Evolutionary conservation across 192 early-diverging fungal species (phyloP), one percentile per base, ranked within the genome.

Genomic region (Coemansia sp.): DNA sequence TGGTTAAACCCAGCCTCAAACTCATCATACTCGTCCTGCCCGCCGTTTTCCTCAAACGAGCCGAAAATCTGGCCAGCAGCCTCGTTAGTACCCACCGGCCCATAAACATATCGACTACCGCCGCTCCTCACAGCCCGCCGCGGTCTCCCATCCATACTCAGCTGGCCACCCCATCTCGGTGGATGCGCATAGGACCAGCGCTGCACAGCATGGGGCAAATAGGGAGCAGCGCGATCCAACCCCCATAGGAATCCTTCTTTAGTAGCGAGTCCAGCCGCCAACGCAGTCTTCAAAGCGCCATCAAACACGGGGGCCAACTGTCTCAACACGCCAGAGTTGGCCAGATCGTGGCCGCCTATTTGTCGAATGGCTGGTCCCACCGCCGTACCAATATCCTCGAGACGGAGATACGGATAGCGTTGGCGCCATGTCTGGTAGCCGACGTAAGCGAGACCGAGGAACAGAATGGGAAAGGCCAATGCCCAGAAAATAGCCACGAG

Each of bases 111-210:
- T 0, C 79, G 35, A 52, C 59, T 66, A 6, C 59, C 69, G 36
- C 65, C 67, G 3, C 60, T 37, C 2, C 76, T 67, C 14, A 77
- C 56, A 8, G 23, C 41, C 3, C 64, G 42, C 10, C 78, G 56
- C 11, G 69, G 65, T 18, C 78, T 62, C 0, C 73, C 75, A 16
- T 83, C 79, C 36, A 73, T 41, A 42, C 56, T 68, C 26, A 73
- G 61, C 6, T 61, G 64, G 0, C 66, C 65, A 20, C 80, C 76
- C 80, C 80, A 76, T 18, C 76, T 61, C n/a, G 75, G 75, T 43
- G 75, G 80, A 45, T 83, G 75, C 41, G 74, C 72, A 52, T 83
- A 77, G 18, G 76, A 77, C 80, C 80, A 83, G 28, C 72, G 68
- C 62, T 83, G 80, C 8, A 83, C 45, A 1, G 66, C 38, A 4